These are phyloP conservation scores for Truncatella angustata DNA, from an alignment of 2,329 filamentous ascomycete species.

Conservation along the genomic window DNA sequence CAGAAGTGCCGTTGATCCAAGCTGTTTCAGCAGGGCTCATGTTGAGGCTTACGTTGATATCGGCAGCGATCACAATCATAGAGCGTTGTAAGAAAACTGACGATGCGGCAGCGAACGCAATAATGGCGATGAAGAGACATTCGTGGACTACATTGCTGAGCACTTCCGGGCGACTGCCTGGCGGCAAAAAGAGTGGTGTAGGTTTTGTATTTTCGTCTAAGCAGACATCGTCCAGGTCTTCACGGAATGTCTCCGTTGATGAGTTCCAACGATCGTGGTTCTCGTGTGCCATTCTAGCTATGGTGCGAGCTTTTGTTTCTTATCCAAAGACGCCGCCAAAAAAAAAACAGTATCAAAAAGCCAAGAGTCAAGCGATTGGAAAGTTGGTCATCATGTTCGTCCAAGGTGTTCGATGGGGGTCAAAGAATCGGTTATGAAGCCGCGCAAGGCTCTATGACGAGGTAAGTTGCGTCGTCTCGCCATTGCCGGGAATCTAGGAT, in stretches of 20 bases:
- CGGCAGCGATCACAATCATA: slow-evolving; percentile 26
- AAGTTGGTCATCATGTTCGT: background rate
- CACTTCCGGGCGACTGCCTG: slow-evolving; percentile 25
- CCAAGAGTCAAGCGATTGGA: background rate
- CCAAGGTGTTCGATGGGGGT: background rate
- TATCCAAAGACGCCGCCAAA: slow-evolving; percentile 3
- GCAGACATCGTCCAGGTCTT: slow-evolving; percentile 29
- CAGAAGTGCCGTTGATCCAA: slow-evolving; percentile 31
- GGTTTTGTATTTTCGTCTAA: slow-evolving; percentile 25
- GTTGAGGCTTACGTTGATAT: slow-evolving; percentile 22
- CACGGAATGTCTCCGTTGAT: slow-evolving; percentile 12
- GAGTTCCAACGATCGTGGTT: background rate
- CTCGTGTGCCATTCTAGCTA: background rate
- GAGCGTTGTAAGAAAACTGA: slow-evolving; percentile 31
- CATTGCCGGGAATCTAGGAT: background rate
- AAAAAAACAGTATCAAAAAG: background rate
- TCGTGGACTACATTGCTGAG: slow-evolving; percentile 25
- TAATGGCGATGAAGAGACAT: slow-evolving; percentile 26
- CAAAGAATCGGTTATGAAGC: background rate
- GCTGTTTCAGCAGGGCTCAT: slow-evolving; percentile 30
- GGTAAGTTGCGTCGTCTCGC: background rate
- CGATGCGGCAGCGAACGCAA: slow-evolving; percentile 28
- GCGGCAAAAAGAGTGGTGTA: slow-evolving; percentile 14
- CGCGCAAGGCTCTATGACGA: background rate
- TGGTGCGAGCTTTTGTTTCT: background rate